phyloP scores from a whole-genome alignment of 495 filamentous ascomycete genomes.

The Evernia prunastri region DNA sequence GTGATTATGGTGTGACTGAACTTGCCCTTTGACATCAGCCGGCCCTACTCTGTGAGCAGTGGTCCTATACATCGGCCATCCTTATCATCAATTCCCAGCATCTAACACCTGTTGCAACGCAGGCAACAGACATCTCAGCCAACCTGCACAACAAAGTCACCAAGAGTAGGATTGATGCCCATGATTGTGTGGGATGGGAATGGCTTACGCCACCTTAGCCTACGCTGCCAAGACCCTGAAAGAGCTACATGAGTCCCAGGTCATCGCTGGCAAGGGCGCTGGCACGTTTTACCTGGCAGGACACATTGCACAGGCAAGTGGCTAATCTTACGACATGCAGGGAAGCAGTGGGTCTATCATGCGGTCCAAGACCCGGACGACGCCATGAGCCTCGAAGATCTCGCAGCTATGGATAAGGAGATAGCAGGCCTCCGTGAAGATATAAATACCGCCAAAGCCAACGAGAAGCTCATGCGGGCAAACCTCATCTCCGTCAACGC shows the following conservation, averaged over 20 bases:
- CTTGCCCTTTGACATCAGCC: slow-evolving; percentile 34
- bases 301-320: neutral
- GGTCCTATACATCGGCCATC: slow-evolving; percentile 16
- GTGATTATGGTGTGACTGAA: slow-evolving; percentile 5
- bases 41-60: slow-evolving; percentile 50
- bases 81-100: slow-evolving; percentile 19
- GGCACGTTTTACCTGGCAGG: slow-evolving; percentile 35
- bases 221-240: slow-evolving; percentile 56
- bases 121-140: slow-evolving; percentile 59
- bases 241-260: slow-evolving; percentile 54
- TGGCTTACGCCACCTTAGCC: slow-evolving; percentile 32
- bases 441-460: slow-evolving; percentile 41
- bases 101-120: slow-evolving; percentile 13
- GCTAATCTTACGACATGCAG: slow-evolving; percentile 29
- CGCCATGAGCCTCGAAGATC: slow-evolving; percentile 37
- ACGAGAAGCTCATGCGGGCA: slow-evolving; percentile 46
- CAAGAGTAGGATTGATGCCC: slow-evolving; percentile 41
- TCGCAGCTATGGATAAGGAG: slow-evolving; percentile 43
- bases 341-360: slow-evolving; percentile 61
- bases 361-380: slow-evolving; percentile 47
- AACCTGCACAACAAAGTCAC: slow-evolving; percentile 65
- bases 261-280: slow-evolving; percentile 52
- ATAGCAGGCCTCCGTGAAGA: slow-evolving; percentile 46
- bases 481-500: slow-evolving; percentile 43
- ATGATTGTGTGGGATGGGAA: neutral